A percentile compares a stretch with the other conserved stretches of the same genome.
phyloP scores from a whole-genome alignment of 2,329 filamentous ascomycete species.

The Monilinia polystroma region DNA sequence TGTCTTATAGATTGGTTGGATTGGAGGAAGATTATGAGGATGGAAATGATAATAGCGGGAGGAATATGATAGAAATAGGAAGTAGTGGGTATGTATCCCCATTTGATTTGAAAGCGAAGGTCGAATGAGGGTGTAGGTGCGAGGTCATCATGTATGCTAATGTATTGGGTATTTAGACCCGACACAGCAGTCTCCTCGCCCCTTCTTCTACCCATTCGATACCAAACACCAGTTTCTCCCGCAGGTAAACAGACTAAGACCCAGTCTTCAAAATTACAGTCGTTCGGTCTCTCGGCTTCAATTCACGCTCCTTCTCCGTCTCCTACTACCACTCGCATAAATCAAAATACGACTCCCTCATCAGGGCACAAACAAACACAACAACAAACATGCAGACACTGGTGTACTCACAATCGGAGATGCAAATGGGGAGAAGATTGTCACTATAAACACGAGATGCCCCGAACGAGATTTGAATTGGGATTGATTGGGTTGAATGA shows the following conservation, averaged over 20 bases:
- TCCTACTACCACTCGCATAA: background rate
- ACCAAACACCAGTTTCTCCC: background rate
- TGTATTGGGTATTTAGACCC: background rate
- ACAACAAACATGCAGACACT: conserved; percentile 45
- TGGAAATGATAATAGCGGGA: background rate
- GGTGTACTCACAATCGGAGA: conserved; percentile 47
- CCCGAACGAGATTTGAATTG: conserved; percentile 44
- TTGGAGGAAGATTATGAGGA: conserved; percentile 1
- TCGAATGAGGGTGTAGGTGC: background rate
- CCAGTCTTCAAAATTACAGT: background rate
- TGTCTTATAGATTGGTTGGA: conserved; percentile 28
- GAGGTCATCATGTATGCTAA: conserved; percentile 4
- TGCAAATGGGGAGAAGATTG: conserved; percentile 49
- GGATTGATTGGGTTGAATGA: conserved; percentile 45
- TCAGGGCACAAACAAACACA: background rate
- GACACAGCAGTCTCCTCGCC: background rate
- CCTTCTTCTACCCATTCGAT: background rate
- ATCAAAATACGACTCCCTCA: background rate
- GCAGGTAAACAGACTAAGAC: background rate
- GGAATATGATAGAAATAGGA: background rate
- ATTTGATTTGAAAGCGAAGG: no score
- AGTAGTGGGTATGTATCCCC: conserved; percentile 8
- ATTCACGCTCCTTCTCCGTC: background rate
- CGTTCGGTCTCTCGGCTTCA: background rate
- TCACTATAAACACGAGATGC: conserved; percentile 50